Evolutionary conservation across 495 filamentous ascomycete species (phyloP).

Genomic region (Xylaria flabelliformis): DNA sequence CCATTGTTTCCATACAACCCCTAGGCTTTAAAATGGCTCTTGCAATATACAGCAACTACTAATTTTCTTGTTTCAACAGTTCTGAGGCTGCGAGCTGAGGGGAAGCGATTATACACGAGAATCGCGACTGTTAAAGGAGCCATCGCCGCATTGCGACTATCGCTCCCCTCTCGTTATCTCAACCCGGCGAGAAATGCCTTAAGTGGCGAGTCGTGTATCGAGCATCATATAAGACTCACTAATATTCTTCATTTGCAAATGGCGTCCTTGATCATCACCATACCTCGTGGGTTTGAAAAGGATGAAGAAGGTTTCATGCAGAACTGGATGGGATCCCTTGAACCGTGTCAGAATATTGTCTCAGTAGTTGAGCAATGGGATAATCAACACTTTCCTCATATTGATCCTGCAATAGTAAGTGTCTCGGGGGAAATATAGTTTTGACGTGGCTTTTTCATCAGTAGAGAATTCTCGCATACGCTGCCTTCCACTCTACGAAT

Average conservation of each 20-base stretch:
- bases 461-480: not conserved
- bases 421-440: not conserved
- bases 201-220: slow-evolving; percentile 27
- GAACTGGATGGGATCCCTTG: slow-evolving; percentile 31
- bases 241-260: slow-evolving; percentile 34
- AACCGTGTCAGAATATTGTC: slow-evolving; percentile 31
- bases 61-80: slow-evolving; percentile 26
- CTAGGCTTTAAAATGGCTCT: not conserved
- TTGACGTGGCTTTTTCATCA: not conserved
- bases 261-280: slow-evolving; percentile 25
- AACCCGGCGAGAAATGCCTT: slow-evolving; percentile 36
- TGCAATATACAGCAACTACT: not conserved
- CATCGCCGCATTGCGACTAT: slow-evolving; percentile 33
- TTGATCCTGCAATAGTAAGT: slow-evolving; percentile 35
- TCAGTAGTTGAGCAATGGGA: slow-evolving; percentile 34
- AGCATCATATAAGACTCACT: slow-evolving; percentile 37
- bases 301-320: slow-evolving; percentile 28
- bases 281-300: slow-evolving; percentile 19
- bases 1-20: not conserved
- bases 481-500: not conserved
- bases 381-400: slow-evolving; percentile 32
- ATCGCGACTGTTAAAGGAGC: slow-evolving; percentile 18
- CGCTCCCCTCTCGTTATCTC: slow-evolving; percentile 35
- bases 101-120: slow-evolving; percentile 25
- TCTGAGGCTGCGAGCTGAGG: slow-evolving; percentile 16